These are phyloP conservation scores for Neofusicoccum sp. DNA, from an alignment of 2,329 filamentous ascomycete genomes.

Conservation along the genomic window DNA sequence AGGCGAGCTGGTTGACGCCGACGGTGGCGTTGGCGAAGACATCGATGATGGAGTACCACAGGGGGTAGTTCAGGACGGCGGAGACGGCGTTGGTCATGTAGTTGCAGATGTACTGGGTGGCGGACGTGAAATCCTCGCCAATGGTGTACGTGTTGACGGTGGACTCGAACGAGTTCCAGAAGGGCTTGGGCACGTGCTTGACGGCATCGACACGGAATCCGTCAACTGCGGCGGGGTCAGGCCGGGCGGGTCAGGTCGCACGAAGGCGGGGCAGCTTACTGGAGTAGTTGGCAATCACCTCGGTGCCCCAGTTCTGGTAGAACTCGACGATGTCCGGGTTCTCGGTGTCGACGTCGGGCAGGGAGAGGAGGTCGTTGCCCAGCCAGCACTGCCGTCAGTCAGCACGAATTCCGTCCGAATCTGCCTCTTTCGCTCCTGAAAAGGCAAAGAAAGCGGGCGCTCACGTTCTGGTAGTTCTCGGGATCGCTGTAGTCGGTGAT, in stretches of 20 bases:
- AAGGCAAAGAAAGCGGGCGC: slow-evolving; percentile 27
- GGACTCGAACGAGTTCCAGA: slow-evolving; percentile 55
- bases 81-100: slow-evolving; percentile 54
- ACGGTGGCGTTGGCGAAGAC: slow-evolving; percentile 34
- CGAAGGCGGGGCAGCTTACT: not conserved
- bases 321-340: not conserved
- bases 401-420: no score
- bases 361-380: slow-evolving; percentile 23
- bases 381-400: slow-evolving; percentile 20
- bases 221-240: slow-evolving; percentile 36
- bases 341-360: slow-evolving; percentile 24
- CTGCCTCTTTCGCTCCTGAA: no score
- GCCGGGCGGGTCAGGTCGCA: slow-evolving; percentile 24
- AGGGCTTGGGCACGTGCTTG: slow-evolving; percentile 60
- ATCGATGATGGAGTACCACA: slow-evolving; percentile 43
- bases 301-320: not conserved
- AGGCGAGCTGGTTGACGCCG: slow-evolving; percentile 32
- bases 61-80: slow-evolving; percentile 62
- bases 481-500: slow-evolving; percentile 27
- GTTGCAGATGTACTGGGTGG: slow-evolving; percentile 50
- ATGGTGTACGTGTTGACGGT: slow-evolving; percentile 59
- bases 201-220: slow-evolving; percentile 62
- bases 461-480: slow-evolving; percentile 29
- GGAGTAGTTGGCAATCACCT: slow-evolving; percentile 15
- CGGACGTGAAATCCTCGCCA: slow-evolving; percentile 60